Base-by-base conservation (phyloP, 768 basidiomycete genomes). In the Pleurotus eryngii region DNA sequence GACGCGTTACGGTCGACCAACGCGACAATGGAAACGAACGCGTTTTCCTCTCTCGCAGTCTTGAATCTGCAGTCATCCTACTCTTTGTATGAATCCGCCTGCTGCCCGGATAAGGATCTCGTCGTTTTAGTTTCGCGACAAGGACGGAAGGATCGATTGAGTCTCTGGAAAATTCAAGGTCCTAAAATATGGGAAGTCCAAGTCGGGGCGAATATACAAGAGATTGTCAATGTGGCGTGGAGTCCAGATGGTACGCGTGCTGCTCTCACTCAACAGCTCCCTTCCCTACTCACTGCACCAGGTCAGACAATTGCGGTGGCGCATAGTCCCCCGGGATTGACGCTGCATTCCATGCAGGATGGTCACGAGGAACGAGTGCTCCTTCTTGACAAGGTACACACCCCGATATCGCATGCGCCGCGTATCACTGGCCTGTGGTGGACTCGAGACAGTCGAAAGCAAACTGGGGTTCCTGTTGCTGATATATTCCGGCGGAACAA, bases 61-160 rank as follows among this genome's bases (percentile, higher is more conserved):
- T 67, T 88, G 27, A 78, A 77, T 43, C 70, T 90, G 11, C 81
- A 86, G 5, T 73, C 81, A 5, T 73, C 81, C 27, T 81, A 81
- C 55, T 82, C 86, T 40, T 63, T 92, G 27, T 70, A 89, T 22
- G 57, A 74, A 8, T 80, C 84, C 18, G 83, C 90, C 47, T 92
- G 90, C 64, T 91, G 91, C 68, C 90, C 90, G 7, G 91, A 92
- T 74, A 93, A 92, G 68, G 91, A 93, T 69, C 75, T 92, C 42
- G 72, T 92, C 3, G 74, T 86, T 24, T 72, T 91, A 6, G 74
- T 92, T 49, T 85, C 86, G 57, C 80, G 83, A 26, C 73, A 86
- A 22, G 88, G 84, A 30, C 83, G 84, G 30, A 79, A 81, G 60
- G 89, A 91, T 65, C 80, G 83, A 59, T 69, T 92, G 65, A 83